Base-by-base conservation (phyloP, 345 rosid species). In the Arabidopsis arenosa region DNA sequence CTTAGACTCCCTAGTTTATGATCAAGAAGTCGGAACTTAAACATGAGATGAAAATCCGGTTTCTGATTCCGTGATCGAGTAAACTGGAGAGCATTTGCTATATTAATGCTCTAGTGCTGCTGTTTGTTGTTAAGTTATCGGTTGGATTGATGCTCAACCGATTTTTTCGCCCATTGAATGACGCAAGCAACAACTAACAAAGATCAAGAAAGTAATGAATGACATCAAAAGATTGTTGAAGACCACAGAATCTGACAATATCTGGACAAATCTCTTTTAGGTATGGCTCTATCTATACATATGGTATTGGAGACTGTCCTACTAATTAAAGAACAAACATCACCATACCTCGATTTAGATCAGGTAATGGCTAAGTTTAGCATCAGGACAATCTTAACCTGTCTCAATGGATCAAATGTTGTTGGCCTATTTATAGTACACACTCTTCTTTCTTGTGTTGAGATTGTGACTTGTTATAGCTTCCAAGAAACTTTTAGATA, bases 11-110 rank as follows among this genome's bases (percentile, higher is more conserved):
- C 60, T 80, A 70, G 68, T 75, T 55, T 72, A 77, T 78, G 90
- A 81, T 66, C 75, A 69, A 7, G 88, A 86, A 83, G 72, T 69
- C n/a, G 73, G 80, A 71, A 69, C 76, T 58, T 84, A 78, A 80
- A 68, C 49, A 30, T 65, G 56, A 41, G 6, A 40, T 18, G 14
- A 18, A 7, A 13, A 30, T 10, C 23, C 39, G 23, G 44, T 57
- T 54, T 30, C 15, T 35, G 17, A 28, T 28, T 26, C 8, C 14
- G 39, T 47, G 56, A 64, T 26, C 30, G 7, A 63, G 68, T 61
- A 13, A 64, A 64, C 12, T 28, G 40, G 57, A 65, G 43, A 32
- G 56, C 5, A 2, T 26, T 45, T 48, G 51, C 3, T 41, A 7
- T 28, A 54, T 54, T 28, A 23, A 11, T 54, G 59, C 59, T 11